Base-by-base conservation (phyloP, 78 protist species). In the Dictyostelium brefeldianum region DNA sequence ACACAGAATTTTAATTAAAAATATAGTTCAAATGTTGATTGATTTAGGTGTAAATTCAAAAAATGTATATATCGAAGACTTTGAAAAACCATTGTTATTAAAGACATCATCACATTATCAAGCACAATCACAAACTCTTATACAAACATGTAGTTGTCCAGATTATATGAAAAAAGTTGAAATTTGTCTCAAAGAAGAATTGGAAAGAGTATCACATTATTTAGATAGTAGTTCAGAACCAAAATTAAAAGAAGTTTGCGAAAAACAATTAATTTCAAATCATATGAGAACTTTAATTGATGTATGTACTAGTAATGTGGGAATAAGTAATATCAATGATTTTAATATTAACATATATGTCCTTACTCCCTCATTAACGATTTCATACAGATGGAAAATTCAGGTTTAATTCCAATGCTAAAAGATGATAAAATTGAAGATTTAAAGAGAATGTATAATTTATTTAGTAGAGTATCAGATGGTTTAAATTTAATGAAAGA, bases 111-210 rank as follows among this genome's bases (percentile, higher is more conserved):
- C 80, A n/a, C 97, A 90, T 82, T 98, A 95, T 96, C 67, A 56
- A 87, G 22, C 18, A 22, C 97, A 95, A 71, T 51, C 94, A 46
- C 85, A 87, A 65, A 41, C 77, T 47, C 95, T 78, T 81, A 81
- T 98, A 15, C 54, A 89, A 25, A 50, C 91, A 8, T 90, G 90
- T 75, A 83, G 96, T 62, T 91, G 96, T 57, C 89, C 97, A 29
- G 97, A 96, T 27, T 97, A 97, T 90, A 94, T 96, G 96, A 89
- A 90, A 57, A 87, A 92, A 67, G 97, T 95, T 27, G 97, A 95
- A 62, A 22, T 46, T 31, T 78, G 99, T 31, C 67, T 98, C 4
- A 29, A 73, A 22, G 97, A 96, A 59, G 99, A 98, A 82, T 31
- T 59, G 22, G 96, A 80, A 48, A 94, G 98, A 57, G 96, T 95